Evolutionary conservation across 2,329 filamentous ascomycete species (phyloP), one percentile per base, ranked within the genome.

Genomic region (Fusarium denticulatum): DNA sequence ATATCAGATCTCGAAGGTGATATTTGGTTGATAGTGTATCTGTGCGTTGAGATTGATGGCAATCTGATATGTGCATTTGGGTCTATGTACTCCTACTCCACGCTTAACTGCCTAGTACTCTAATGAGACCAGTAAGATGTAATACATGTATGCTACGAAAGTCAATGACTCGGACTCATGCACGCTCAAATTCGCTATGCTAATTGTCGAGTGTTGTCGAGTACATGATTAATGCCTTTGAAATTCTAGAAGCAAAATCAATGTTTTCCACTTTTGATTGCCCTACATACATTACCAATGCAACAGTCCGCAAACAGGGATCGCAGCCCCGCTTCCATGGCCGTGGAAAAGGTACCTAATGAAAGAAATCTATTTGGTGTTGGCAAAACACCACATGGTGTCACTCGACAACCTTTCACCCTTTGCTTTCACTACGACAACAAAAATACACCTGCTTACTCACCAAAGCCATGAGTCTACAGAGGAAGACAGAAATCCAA

Each of bases 371-470:
- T 24, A 5, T 57, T 45, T 45, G 28, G 26, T 32, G 13, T 20
- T 32, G 13, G 28, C 39, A 34, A 34, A 32, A 7, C 28, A n/a
- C n/a, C 24, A 2, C 2, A 11, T 9, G 2, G 20, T 40, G 34
- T 15, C 53, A 45, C 37, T 57, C 37, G 7, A 24, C 26, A 16
- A 43, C 10, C 6, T 34, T 45, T 18, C 2, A 0, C n/a, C 9
- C 6, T 24, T 4, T 26, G 2, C 16, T 16, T 45, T 11, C 1
- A 4, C 5, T 2, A 12, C 2, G 1, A 9, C n/a, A 24, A 26
- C 3, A 20, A 15, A n/a, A 11, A 0, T 0, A 11, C 13, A 4
- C 1, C 16, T 20, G 2, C 0, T 0, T 8, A 39, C 14, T 22
- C 24, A 18, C 5, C 9, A 4, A 26, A 15, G 6, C 1, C 1